A percentile compares a stretch with the other conserved stretches of the same genome.
phyloP scores from a whole-genome alignment of 768 basidiomycete species.

The Sporobolomyces phaffii region DNA sequence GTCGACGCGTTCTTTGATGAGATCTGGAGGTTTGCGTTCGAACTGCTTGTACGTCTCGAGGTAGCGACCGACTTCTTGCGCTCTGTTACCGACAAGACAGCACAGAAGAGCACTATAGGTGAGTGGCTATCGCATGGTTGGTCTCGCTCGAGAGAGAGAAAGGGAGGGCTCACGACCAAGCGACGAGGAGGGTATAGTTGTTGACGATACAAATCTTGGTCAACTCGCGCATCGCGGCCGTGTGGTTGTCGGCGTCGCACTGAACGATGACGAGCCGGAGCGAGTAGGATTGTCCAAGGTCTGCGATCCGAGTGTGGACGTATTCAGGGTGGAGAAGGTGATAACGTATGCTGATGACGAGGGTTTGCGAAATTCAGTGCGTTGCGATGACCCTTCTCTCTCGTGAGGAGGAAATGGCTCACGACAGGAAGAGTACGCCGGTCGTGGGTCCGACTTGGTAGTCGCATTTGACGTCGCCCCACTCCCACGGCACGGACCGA shows the following conservation, averaged over 20 bases:
- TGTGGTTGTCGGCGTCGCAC: conserved; percentile 90
- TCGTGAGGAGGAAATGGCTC: not conserved
- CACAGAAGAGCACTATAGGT: not conserved
- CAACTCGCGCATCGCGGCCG: conserved; percentile 82
- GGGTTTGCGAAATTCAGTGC: not conserved
- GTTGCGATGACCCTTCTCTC: not conserved
- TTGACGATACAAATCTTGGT: conserved; percentile 83
- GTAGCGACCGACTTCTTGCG: conserved; percentile 88
- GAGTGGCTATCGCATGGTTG: too few species aligned
- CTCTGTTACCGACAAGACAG: conserved; percentile 50
- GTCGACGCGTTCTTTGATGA: conserved; percentile 90
- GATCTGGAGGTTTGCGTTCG: conserved; percentile 83
- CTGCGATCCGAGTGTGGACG: conserved; percentile 81
- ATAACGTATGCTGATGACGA: conserved; percentile 67
- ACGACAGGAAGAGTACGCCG: conserved; percentile 88
- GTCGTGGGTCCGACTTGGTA: conserved; percentile 94
- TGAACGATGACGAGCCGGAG: conserved; percentile 78
- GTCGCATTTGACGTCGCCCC: conserved; percentile 85
- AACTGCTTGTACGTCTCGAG: conserved; percentile 85
- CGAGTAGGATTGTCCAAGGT: conserved; percentile 71
- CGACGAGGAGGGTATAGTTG: conserved; percentile 82
- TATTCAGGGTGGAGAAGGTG: conserved; percentile 97
- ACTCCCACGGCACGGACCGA: conserved; percentile 84
- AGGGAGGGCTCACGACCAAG: conserved; percentile 68
- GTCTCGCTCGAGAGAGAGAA: not conserved